These are phyloP conservation scores for Colletotrichum theobromicola DNA, from an alignment of 2,329 filamentous ascomycete species.

Conservation along the genomic window DNA sequence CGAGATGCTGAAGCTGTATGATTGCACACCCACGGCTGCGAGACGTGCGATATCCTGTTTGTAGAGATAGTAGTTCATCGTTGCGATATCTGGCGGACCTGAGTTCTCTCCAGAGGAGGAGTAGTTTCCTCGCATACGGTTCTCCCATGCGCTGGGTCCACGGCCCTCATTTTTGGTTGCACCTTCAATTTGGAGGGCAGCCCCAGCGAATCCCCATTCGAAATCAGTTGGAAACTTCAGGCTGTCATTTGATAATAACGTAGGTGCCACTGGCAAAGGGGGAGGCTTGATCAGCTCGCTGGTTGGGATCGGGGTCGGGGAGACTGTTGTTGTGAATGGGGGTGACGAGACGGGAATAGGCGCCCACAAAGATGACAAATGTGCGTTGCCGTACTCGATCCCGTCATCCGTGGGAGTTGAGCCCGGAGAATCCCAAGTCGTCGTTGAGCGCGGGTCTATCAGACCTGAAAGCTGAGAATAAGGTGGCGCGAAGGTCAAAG, in stretches of 20 bases:
- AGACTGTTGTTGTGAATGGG: constrained; percentile 49
- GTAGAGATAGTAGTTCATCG: constrained; percentile 58
- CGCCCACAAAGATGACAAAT: constrained; percentile 38
- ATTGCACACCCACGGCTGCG: constrained; percentile 53
- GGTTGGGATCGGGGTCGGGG: constrained; percentile 58
- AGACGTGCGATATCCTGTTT: constrained; percentile 61
- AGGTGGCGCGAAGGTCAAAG: not conserved
- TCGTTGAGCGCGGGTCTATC: not conserved
- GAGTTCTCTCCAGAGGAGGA: constrained; percentile 23
- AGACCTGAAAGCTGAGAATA: not conserved
- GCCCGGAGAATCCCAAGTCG: not conserved
- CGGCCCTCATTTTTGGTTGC: not conserved
- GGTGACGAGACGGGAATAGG: constrained; percentile 35
- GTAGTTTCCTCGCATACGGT: constrained; percentile 18
- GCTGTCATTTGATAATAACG: not conserved
- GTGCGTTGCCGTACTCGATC: constrained; percentile 30
- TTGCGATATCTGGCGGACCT: constrained; percentile 26
- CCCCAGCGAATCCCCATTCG: constrained; percentile 4
- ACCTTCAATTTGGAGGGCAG: constrained; percentile 1
- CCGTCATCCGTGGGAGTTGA: not conserved
- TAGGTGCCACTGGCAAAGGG: not conserved
- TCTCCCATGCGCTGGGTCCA: not conserved
- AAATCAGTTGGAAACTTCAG: constrained; percentile 46
- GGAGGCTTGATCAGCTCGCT: constrained; percentile 45
- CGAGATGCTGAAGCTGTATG: constrained; percentile 57